These are phyloP conservation scores for Alternaria triticimaculans DNA, from an alignment of 2,329 filamentous ascomycete species.

Conservation along the genomic window DNA sequence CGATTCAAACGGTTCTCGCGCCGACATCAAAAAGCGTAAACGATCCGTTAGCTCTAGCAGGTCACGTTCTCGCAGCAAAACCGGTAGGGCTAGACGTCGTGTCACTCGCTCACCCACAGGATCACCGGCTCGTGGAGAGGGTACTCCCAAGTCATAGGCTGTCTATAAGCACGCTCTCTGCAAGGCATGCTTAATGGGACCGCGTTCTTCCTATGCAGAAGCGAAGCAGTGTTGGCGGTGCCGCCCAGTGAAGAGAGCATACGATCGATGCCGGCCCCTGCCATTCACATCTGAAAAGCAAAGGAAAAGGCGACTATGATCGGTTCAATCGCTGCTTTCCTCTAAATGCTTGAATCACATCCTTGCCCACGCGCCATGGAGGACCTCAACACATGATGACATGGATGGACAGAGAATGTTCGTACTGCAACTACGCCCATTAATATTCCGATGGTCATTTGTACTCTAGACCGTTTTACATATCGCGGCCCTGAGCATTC, in stretches of 20 bases:
- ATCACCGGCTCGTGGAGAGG: conserved; percentile 21
- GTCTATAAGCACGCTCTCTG: neutral
- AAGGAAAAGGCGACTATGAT: neutral
- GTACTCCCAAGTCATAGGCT: conserved; percentile 18
- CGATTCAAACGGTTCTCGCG: conserved; percentile 52
- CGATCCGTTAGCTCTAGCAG: conserved; percentile 50
- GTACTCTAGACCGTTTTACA: neutral
- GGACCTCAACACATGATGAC: neutral
- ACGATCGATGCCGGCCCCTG: neutral
- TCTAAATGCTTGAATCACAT: neutral
- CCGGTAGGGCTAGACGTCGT: conserved; percentile 23
- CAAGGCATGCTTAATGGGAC: neutral
- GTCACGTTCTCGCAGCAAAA: conserved; percentile 34
- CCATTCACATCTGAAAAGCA: neutral
- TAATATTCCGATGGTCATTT: neutral
- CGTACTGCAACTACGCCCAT: neutral
- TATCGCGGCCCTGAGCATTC: neutral
- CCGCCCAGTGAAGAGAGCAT: neutral
- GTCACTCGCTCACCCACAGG: conserved; percentile 26
- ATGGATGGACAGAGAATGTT: neutral
- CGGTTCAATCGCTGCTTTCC: neutral
- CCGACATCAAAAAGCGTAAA: conserved; percentile 60
- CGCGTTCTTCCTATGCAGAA: neutral
- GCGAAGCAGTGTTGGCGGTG: neutral
- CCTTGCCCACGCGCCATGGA: neutral